Conservation (phyloP, 1,284 basidiomycete species). For the Sanguinoderma infundibulare region DNA sequence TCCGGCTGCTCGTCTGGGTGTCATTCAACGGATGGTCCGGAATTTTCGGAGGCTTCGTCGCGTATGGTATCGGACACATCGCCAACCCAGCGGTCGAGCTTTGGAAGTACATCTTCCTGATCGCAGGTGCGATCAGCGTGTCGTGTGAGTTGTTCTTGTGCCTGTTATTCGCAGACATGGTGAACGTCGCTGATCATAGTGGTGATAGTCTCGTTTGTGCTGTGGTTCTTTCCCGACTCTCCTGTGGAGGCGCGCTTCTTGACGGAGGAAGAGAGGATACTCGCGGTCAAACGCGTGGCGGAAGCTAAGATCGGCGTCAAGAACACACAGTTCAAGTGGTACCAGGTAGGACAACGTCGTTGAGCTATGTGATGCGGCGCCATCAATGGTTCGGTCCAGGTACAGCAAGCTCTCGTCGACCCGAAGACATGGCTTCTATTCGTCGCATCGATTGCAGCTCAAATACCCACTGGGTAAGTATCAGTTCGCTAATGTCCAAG, state of each 20-base stretch:
- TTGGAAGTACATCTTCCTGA: slow-evolving; percentile 30
- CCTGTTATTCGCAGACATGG: too few relatives aligned
- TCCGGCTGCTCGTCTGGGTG: slow-evolving; percentile 28
- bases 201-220: background rate
- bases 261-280: slow-evolving; percentile 58
- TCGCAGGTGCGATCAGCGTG: slow-evolving; percentile 24
- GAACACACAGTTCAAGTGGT: slow-evolving; percentile 75
- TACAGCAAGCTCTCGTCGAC: slow-evolving; percentile 70
- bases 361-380: too few relatives aligned
- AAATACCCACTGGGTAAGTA: slow-evolving; percentile 35
- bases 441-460: slow-evolving; percentile 40
- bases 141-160: slow-evolving; percentile 13
- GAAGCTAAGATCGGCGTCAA: slow-evolving; percentile 76
- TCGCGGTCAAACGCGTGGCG: slow-evolving; percentile 72
- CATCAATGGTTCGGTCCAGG: too few relatives aligned
- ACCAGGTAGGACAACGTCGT: slow-evolving; percentile 49
- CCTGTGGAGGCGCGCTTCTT: slow-evolving; percentile 75
- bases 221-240: slow-evolving; percentile 72
- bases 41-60: slow-evolving; percentile 28
- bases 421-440: slow-evolving; percentile 78
- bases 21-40: slow-evolving; percentile 30
- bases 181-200: background rate
- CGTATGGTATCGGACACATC: slow-evolving; percentile 26
- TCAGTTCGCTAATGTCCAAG: too few relatives aligned
- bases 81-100: slow-evolving; percentile 19